phyloP scores from a whole-genome alignment of 192 early-diverging fungal species.

The Thoreauomyces humboldtii region DNA sequence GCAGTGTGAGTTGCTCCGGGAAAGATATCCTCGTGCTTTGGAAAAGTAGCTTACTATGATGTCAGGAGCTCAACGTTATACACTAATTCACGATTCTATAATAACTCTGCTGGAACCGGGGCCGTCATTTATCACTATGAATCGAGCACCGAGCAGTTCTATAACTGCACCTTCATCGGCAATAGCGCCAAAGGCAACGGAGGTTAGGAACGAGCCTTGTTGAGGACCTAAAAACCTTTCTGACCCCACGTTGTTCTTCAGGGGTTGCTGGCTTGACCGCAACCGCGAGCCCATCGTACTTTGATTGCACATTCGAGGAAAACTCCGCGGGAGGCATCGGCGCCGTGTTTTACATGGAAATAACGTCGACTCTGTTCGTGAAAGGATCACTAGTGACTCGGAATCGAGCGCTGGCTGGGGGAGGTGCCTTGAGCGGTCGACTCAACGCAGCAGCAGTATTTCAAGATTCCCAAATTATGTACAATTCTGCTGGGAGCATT shows the following conservation, averaged over 20 bases:
- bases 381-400: not conserved
- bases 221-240: too few species aligned
- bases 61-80: too few species aligned
- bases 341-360: conserved; percentile 14
- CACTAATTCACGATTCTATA: conserved; percentile 1
- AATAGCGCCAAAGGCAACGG: conserved; percentile 8
- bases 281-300: not conserved
- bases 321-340: conserved; percentile 14
- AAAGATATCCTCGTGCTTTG: too few species aligned
- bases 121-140: conserved; percentile 10
- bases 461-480: not conserved
- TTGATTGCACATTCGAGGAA: not conserved
- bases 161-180: conserved; percentile 1
- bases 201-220: not conserved
- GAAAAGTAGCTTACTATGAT: too few species aligned
- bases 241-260: not conserved
- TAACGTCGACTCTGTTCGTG: not conserved
- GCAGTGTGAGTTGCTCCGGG: conserved; percentile 14
- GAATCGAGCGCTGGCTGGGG: conserved; percentile 6
- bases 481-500: not conserved
- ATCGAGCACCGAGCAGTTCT: not conserved
- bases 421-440: conserved; percentile 9
- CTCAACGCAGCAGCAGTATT: not conserved
- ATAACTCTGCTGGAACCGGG: conserved; percentile 5
- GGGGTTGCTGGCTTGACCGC: conserved; percentile 1